phyloP scores from a whole-genome alignment of 805 yeast species.

The Starmerella potacharoeniae region DNA sequence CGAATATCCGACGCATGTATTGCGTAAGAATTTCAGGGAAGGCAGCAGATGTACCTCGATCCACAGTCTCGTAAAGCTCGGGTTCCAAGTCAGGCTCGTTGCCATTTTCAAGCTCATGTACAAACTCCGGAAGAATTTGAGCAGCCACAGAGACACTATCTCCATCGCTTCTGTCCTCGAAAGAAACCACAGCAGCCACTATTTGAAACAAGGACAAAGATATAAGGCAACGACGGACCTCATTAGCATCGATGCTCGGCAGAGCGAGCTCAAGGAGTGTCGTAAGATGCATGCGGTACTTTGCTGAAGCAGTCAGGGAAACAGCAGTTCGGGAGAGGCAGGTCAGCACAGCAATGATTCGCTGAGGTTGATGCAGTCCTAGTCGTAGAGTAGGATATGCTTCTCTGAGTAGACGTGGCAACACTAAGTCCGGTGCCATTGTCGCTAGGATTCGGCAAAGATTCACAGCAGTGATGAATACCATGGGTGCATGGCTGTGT shows the following conservation, averaged over 20 bases:
- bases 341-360: constrained; percentile 62
- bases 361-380: constrained; percentile 45
- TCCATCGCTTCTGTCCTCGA: constrained; percentile 41
- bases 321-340: constrained; percentile 55
- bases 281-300: constrained; percentile 67
- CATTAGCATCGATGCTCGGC: constrained; percentile 84
- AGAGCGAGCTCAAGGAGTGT: constrained; percentile 57
- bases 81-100: constrained; percentile 16
- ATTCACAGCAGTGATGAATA: constrained; percentile 8
- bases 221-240: constrained; percentile 57
- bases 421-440: constrained; percentile 39
- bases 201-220: constrained; percentile 60
- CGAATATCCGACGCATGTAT: constrained; percentile 48
- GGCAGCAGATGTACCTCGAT: constrained; percentile 59
- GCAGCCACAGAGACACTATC: constrained; percentile 8
- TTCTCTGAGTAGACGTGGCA: constrained; percentile 37
- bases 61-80: constrained; percentile 42
- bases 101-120: constrained; percentile 6
- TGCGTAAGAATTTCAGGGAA: constrained; percentile 50
- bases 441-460: constrained; percentile 38
- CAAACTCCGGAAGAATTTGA: constrained; percentile 14
- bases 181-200: constrained; percentile 60
- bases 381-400: constrained; percentile 45
- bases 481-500: constrained; percentile 32
- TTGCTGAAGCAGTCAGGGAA: constrained; percentile 49